Base-by-base conservation (phyloP, 202 grass and related monocot species). In the Zoysia matrella region DNA sequence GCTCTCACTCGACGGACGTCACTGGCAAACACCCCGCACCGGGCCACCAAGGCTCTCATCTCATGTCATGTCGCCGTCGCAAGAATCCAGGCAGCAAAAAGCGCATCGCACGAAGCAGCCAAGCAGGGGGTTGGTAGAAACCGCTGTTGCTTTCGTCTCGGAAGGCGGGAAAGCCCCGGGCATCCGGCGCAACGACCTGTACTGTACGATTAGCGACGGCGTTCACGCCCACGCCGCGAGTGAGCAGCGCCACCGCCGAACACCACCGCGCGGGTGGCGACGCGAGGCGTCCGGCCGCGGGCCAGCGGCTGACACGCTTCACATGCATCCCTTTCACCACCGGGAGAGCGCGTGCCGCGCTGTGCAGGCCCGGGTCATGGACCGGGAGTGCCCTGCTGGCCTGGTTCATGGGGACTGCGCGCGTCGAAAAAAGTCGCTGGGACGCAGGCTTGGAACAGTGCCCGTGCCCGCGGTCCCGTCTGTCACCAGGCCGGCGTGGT, bases 241-340 rank as follows among this genome's bases (percentile, higher is more conserved):
- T 43, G 41, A 44, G 66, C 7, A 39, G 62, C 3, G 4, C 62
- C 62, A 64, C 36, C 30, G 8, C 57, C 57, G 1, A 30, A 60
- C 55, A 16, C 0, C 55, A 14, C 55, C 13, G 52, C 41, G 36
- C 46, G 30, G 30, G 15, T 60, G 73, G n/a, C 73, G 22, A 51
- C 2, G n/a, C 39, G 51, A 15, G 2, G 40, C 52, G 69, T 40
- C 72, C 10, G 57, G 12, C 36, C n/a, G 78, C 30, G 60, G 58
- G 74, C 47, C 63, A 56, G 77, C 52, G 56, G 55, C 82, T 74
- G 87, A 72, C 82, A 81, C 58, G 77, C 42, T 4, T 84, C 82
- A 81, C 77, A 64, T 81, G 82, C 22, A 7, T 12, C 60, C 60
- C 30, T 40, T 40, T 8, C 18, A 8, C n/a, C 6, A 2, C 1